Evolutionary conservation across 495 filamentous ascomycete species (phyloP), one percentile per base, ranked within the genome.

Genomic region (Geoglossum glabrum): DNA sequence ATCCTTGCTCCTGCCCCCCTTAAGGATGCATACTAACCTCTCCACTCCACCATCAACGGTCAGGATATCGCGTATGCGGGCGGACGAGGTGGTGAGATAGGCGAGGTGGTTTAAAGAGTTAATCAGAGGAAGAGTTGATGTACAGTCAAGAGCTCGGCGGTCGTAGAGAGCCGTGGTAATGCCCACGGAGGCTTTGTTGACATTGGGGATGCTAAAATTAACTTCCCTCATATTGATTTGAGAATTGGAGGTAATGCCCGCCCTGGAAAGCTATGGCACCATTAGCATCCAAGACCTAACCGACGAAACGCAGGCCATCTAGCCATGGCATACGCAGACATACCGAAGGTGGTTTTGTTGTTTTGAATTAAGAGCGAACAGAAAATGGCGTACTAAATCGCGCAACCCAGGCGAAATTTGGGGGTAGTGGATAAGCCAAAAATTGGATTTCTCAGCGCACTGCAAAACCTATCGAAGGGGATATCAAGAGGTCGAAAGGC

Each of bases 131-230:
- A 97, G 77, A 3, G 92, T 97, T 23, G 92, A 98, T 60, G 92
- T 97, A 73, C 92, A 98, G 69, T 98, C 92, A 62, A 98, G 83
- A 57, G 92, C 92, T 68, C 92, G 82, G 60, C 92, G 86, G 70
- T 98, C 92, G 69, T 98, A 98, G 60, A 98, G 80, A 67, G 90
- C 93, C 49, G 92, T 96, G 61, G 92, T 97, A 74, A 98, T 98
- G 64, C 92, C 90, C 68, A 98, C 92, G 58, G 92, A 95, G 62
- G 92, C 92, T 82, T 97, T 98, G 74, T 98, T 98, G 78, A 93
- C 89, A 79, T 92, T 95, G 36, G 92, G 92, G 67, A 98, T 96
- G 72, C 92, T 96, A 73, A 97, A 98, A 70, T 98, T 98, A 74
- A 95, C 88, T 80, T 98, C 92, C 71, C 92, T 86, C 92, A 98